Evolutionary conservation across 768 basidiomycete genomes (phyloP), one percentile per base, ranked within the genome.

Genomic region (Tephrocybe sp.): DNA sequence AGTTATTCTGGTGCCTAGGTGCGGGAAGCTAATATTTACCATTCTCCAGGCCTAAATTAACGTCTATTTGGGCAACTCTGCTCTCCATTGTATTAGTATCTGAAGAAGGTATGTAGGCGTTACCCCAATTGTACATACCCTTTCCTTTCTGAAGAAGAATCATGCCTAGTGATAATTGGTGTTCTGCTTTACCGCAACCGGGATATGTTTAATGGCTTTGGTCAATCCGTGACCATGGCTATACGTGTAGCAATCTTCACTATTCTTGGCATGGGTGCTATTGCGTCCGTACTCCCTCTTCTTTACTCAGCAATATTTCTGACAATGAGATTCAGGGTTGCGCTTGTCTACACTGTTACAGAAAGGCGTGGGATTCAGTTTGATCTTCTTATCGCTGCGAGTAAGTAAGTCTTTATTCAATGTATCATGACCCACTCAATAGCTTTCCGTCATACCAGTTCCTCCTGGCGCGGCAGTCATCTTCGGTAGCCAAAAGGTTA

Each of bases 401-500:
- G 68, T 69, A 33, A 39, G 62, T 49, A 18, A 17, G 14, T 15
- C n/a, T n/a, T 4, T 36, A 4, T 10, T 4, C 34, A 9, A 9
- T n/a, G 15, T 9, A 12, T 14, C 15, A 36, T 10, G 34, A 15
- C 34, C 15, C 4, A 7, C 34, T n/a, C 8, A 36, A 36, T 14
- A 24, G 55, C 11, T 24, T 45, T 20, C 25, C 26, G 17, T 9
- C 43, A 11, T 43, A 9, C 20, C 34, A 68, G 68, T 67, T 18
- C 65, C 68, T 18, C 51, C 58, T 18, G 53, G 54, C 30, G 60
- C 64, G 2, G 65, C 64, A 2, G 45, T 67, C 12, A 64, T 66
- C 30, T 68, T 70, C 24, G 67, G 68, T 3, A 64, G 61, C 30
- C 67, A 69, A 52, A 57, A 45, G 46, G 66, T 67, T 28, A 2